These are phyloP conservation scores for Cinnamomum chago DNA, from an alignment of 164 flowering plant genomes.

Conservation along the genomic window DNA sequence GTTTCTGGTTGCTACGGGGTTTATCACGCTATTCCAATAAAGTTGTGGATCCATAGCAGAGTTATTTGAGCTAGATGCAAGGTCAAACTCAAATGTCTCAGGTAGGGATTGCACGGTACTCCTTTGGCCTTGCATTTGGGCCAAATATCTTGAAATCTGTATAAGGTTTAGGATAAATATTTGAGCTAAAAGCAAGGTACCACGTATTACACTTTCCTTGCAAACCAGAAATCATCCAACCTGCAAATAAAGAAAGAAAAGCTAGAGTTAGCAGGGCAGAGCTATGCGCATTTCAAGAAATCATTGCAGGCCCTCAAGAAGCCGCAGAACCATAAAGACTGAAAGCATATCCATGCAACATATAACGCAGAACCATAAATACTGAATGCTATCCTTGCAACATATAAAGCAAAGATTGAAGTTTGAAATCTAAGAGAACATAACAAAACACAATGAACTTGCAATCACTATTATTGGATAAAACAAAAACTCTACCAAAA, in stretches of 20 bases:
- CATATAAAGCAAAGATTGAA: too few species aligned
- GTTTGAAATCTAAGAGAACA: too few species aligned
- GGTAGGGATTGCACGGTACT: constrained; percentile 38
- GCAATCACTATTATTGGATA: too few species aligned
- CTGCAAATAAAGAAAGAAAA: neutral
- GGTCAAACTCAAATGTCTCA: constrained; percentile 49
- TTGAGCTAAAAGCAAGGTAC: neutral
- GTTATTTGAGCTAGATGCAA: constrained; percentile 43
- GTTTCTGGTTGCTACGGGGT: constrained; percentile 33
- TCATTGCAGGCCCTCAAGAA: too few species aligned
- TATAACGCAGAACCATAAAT: too few species aligned
- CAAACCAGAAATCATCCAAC: neutral
- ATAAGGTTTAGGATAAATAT: neutral
- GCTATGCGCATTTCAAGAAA: too few species aligned
- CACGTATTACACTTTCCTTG: neutral
- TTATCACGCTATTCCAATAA: constrained; percentile 39
- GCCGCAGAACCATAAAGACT: too few species aligned
- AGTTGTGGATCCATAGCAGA: constrained; percentile 34
- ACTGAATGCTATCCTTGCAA: too few species aligned
- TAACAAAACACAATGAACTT: too few species aligned
- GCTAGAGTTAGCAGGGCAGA: too few species aligned
- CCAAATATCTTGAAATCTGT: neutral
- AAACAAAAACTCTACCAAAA: too few species aligned
- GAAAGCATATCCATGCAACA: too few species aligned
- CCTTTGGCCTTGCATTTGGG: constrained; percentile 61